Base-by-base conservation (phyloP, 2,329 filamentous ascomycete genomes). In the Dothideomycetes sp. region DNA sequence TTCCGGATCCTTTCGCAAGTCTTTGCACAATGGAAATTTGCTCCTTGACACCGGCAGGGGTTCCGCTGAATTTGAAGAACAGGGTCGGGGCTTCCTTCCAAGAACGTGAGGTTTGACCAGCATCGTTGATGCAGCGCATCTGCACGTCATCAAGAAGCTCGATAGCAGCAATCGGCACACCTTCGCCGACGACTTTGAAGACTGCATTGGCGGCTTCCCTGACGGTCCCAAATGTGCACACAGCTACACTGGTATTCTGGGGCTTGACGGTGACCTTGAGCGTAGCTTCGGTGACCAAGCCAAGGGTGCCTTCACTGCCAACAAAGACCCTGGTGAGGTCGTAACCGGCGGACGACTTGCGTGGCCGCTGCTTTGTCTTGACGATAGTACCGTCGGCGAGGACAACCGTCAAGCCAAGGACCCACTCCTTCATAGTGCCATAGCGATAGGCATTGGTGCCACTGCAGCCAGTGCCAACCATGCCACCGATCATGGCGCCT, bases 351-450 rank as follows among this genome's bases (percentile, higher is more conserved):
- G 81, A 87, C 53, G 82, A 88, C 69, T 94, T 95, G 49, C 87
- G 75, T 9, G 87, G 86, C 36, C 87, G 75, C 61, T 93, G 86
- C 46, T 84, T 73, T 9, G 88, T 95, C 68, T 88, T 89, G 63
- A 95, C 81, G 37, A 94, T 63, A 1, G 87, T 94, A 36, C 87
- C 87, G 59, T 94, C 88, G 14, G 87, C 87, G 52, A 94, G 71
- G 9, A 94, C 87, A 3, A 94, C 84, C 0, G 87, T 94, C 49
- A 94, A 63, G 39, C 76, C 82, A 16, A 94, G 65, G 10, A 94
- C 88, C 87, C 87, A 94, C 57, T 94, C 87, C 46, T 84, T 79
- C 86, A 94, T 94, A 2, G 87, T 94, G 46, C 87, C 88, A 59
- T 94, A 94, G 42, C 87, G 74, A 65, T 93, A 94, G 12, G 87